These are phyloP conservation scores for Penicillium salamii DNA, from an alignment of 495 filamentous ascomycete species.

Conservation along the genomic window DNA sequence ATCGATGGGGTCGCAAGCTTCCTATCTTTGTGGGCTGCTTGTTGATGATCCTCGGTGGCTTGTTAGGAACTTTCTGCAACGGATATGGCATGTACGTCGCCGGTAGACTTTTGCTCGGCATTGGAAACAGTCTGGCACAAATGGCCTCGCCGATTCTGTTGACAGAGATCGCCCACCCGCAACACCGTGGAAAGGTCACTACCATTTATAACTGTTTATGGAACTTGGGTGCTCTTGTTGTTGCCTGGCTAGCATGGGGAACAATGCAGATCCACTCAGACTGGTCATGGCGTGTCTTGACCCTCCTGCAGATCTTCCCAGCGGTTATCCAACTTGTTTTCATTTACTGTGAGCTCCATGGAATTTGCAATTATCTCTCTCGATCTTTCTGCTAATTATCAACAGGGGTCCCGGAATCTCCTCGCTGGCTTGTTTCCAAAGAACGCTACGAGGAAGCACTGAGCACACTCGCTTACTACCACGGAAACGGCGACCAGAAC, in stretches of 20 bases:
- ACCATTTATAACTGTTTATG: slow-evolving; percentile 62
- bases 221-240: slow-evolving; percentile 55
- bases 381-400: not conserved
- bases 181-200: slow-evolving; percentile 61
- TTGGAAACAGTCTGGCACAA: slow-evolving; percentile 60
- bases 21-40: slow-evolving; percentile 58
- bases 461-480: slow-evolving; percentile 27
- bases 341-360: slow-evolving; percentile 30
- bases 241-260: slow-evolving; percentile 17
- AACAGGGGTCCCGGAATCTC: slow-evolving; percentile 39
- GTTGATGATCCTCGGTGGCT: slow-evolving; percentile 59
- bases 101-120: slow-evolving; percentile 50
- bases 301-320: slow-evolving; percentile 34
- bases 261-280: slow-evolving; percentile 30
- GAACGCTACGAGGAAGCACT: slow-evolving; percentile 37
- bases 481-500: slow-evolving; percentile 24
- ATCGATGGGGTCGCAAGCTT: slow-evolving; percentile 56
- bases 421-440: slow-evolving; percentile 40
- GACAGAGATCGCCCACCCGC: slow-evolving; percentile 61
- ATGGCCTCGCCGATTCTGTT: slow-evolving; percentile 59
- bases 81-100: slow-evolving; percentile 34
- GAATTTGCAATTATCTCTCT: not conserved
- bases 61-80: slow-evolving; percentile 50
- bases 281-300: slow-evolving; percentile 45
- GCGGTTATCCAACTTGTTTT: slow-evolving; percentile 35